Percentiles rank a stretch among this genome's conserved stretches.
These are phyloP conservation scores for Zymoseptoria crescenta DNA, from an alignment of 2,329 filamentous ascomycete genomes.

Conservation along the genomic window DNA sequence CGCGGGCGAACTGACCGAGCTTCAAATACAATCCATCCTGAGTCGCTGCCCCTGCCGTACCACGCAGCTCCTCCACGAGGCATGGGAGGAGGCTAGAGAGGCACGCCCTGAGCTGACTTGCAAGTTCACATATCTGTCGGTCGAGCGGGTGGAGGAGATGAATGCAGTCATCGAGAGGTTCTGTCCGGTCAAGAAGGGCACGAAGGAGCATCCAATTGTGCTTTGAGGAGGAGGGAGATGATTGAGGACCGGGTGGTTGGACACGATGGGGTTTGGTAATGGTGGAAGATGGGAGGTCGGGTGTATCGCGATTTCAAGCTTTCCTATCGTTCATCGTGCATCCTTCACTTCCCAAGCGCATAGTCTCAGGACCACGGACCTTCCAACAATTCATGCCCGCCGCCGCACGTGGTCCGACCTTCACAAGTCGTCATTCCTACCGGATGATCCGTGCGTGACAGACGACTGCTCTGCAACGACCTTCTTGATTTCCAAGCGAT, in stretches of 20 bases:
- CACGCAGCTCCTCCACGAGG: neutral
- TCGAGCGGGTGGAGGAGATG: neutral
- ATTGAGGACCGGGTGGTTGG: neutral
- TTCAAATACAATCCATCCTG: constrained; percentile 4
- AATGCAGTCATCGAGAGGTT: neutral
- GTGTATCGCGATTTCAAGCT: neutral
- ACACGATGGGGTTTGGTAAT: neutral
- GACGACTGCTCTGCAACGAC: no score
- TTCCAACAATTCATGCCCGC: no score
- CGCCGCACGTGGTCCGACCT: no score
- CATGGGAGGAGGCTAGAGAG: neutral
- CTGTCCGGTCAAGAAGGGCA: neutral
- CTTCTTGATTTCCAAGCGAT: no score
- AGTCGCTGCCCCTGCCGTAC: neutral
- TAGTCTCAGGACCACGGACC: no score
- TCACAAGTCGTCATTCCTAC: no score
- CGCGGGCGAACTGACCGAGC: neutral
- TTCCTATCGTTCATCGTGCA: neutral
- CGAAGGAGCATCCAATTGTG: neutral
- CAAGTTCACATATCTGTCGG: neutral
- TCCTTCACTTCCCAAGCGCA: no score
- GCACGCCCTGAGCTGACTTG: neutral
- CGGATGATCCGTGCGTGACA: no score
- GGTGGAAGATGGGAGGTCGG: no score
- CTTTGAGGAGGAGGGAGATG: neutral